Percentiles rank a stretch among this genome's conserved stretches.
Evolutionary conservation across 148 eudicot species (phyloP).

Genomic region (Pouteria glomerata): DNA sequence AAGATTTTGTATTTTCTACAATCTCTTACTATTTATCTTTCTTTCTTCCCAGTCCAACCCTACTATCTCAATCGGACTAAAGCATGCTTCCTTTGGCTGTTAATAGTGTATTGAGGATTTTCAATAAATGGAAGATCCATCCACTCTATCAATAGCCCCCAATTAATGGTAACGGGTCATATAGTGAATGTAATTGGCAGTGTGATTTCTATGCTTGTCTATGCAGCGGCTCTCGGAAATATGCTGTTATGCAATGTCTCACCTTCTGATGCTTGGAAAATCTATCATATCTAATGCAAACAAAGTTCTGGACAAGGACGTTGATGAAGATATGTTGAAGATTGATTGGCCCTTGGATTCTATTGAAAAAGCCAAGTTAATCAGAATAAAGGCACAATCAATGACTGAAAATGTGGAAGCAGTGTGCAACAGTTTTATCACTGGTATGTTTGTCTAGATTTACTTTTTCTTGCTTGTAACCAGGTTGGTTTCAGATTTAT

Average conservation of each 20-base stretch:
- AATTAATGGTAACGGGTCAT: not conserved
- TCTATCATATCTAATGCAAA: slow-evolving; percentile 66
- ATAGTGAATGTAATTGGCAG: not conserved
- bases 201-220: not conserved
- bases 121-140: no score
- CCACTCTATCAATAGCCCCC: no score
- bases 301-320: slow-evolving; percentile 53
- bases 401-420: slow-evolving; percentile 71
- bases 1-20: not conserved
- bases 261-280: slow-evolving; percentile 80
- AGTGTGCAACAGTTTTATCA: slow-evolving; percentile 77
- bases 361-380: slow-evolving; percentile 69
- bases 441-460: slow-evolving; percentile 41
- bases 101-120: no score
- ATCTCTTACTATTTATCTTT: not conserved
- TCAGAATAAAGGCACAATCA: slow-evolving; percentile 67
- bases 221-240: slow-evolving; percentile 90
- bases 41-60: no score
- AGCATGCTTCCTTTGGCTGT: no score
- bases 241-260: slow-evolving; percentile 83
- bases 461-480: slow-evolving; percentile 6
- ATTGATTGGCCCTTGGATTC: slow-evolving; percentile 94
- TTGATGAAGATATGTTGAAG: slow-evolving; percentile 35
- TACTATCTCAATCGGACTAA: no score
- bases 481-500: not conserved